These are phyloP conservation scores for Lactarius indigo DNA, from an alignment of 768 basidiomycete species.

Conservation along the genomic window DNA sequence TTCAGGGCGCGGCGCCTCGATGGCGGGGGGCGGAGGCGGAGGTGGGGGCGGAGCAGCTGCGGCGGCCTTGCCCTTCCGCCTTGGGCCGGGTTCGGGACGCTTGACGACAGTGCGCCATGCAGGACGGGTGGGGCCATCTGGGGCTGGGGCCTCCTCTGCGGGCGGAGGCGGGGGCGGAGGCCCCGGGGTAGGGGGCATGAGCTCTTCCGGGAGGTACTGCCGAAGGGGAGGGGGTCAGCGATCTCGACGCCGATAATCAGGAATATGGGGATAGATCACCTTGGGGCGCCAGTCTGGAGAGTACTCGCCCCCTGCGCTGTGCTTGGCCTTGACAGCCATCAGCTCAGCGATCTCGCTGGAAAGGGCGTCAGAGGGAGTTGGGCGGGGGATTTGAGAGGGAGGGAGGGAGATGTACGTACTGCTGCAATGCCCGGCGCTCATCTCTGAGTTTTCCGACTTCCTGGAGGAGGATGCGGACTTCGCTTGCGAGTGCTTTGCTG, in stretches of 20 bases:
- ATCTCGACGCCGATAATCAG: neutral
- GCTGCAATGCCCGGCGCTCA: constrained; percentile 54
- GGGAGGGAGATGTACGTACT: constrained; percentile 37
- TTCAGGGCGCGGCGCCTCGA: constrained; percentile 42
- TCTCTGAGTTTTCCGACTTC: constrained; percentile 61
- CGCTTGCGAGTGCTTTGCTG: constrained; percentile 57
- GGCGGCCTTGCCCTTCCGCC: constrained; percentile 38
- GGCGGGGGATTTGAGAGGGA: neutral
- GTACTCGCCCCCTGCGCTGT: constrained; percentile 76
- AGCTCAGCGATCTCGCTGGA: constrained; percentile 79
- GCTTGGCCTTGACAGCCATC: constrained; percentile 79
- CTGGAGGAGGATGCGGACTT: constrained; percentile 57
- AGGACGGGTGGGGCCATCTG: constrained; percentile 49
- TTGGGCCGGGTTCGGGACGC: constrained; percentile 37
- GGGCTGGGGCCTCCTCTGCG: constrained; percentile 42
- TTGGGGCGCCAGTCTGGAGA: constrained; percentile 68
- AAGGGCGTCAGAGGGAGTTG: neutral
- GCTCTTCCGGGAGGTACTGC: constrained; percentile 38
- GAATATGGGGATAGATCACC: constrained; percentile 36
- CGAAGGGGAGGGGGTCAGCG: neutral
- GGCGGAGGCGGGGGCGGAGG: constrained; percentile 40
- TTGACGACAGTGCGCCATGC: constrained; percentile 76
- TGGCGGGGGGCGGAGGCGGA: constrained; percentile 35
- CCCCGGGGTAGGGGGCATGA: constrained; percentile 24
- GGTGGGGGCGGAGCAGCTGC: constrained; percentile 40